These are phyloP conservation scores for Solanum corneliomulleri DNA, from an alignment of 257 asterid genomes.

Conservation along the genomic window DNA sequence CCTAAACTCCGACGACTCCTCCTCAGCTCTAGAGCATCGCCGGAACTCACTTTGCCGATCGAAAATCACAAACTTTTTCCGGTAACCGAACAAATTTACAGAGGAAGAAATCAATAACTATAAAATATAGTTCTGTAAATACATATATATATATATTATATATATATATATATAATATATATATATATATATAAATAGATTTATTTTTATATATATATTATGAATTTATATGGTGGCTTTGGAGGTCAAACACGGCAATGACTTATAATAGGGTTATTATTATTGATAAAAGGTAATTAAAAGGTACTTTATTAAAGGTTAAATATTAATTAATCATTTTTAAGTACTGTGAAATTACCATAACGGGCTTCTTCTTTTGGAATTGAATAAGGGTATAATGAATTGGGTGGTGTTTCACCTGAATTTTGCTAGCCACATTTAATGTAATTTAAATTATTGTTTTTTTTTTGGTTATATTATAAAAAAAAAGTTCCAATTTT, in stretches of 20 bases:
- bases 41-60: neutral
- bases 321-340: neutral
- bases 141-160: neutral
- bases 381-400: neutral
- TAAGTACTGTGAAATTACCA: constrained; percentile 2
- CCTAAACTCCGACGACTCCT: neutral
- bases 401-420: neutral
- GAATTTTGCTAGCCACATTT: neutral
- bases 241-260: constrained; percentile 84
- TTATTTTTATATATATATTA: neutral
- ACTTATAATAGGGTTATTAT: constrained; percentile 13
- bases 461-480: neutral
- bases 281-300: neutral
- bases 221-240: constrained; percentile 19
- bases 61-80: constrained; percentile 1
- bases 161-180: neutral
- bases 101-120: neutral
- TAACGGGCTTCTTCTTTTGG: constrained; percentile 9
- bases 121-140: neutral
- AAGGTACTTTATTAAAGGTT: neutral
- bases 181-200: neutral
- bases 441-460: neutral
- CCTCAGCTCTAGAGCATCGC: neutral
- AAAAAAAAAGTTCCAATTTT: neutral
- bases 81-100: constrained; percentile 2